Conservation (phyloP, 2,329 filamentous ascomycete species). For the Phialophora chinensis region DNA sequence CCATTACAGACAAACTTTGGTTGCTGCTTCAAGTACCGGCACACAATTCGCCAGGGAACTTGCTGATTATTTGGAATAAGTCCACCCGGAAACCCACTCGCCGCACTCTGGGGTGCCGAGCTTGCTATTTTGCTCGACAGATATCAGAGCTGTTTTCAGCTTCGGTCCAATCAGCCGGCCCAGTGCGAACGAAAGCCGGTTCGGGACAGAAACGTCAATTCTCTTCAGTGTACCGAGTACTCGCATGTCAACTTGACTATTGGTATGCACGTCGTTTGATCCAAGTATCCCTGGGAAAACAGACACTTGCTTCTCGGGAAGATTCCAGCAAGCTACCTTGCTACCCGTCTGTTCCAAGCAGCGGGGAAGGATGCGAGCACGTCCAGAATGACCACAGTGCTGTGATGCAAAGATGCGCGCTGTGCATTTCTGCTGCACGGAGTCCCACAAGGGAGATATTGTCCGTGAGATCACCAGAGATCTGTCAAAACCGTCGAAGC, state of each 20-base stretch:
- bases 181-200: neutral
- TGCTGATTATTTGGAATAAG: neutral
- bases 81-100: neutral
- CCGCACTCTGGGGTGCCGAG: neutral
- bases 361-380: neutral
- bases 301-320: neutral
- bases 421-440: neutral
- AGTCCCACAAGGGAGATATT: neutral
- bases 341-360: neutral
- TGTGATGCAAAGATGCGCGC: neutral
- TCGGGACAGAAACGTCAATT: neutral
- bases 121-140: neutral
- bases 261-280: no score
- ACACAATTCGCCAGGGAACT: neutral
- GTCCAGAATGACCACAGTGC: neutral
- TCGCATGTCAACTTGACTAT: no score
- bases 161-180: neutral
- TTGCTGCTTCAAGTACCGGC: neutral
- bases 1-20: neutral
- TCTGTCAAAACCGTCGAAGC: neutral
- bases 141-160: neutral
- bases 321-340: neutral
- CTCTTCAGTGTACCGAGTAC: neutral
- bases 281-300: neutral
- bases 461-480: neutral